Evolutionary conservation across 495 filamentous ascomycete species (phyloP).

Genomic region (Aspergillus cristatus): DNA sequence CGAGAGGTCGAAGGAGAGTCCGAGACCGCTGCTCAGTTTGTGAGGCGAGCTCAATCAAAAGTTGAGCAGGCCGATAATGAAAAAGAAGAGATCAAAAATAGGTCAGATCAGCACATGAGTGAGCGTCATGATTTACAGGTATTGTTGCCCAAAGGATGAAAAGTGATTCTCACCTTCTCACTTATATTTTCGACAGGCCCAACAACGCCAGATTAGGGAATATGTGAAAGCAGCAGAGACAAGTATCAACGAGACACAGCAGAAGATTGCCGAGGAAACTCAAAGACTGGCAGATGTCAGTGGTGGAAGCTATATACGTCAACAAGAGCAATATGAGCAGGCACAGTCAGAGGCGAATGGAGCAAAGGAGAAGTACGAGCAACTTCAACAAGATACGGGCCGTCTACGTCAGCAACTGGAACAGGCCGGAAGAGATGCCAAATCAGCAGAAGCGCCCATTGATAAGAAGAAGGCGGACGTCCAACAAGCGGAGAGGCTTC

Average conservation of each 20-base stretch:
- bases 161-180: not conserved
- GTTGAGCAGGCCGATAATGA: constrained; percentile 37
- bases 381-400: constrained; percentile 18
- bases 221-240: constrained; percentile 34
- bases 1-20: constrained; percentile 34
- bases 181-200: constrained; percentile 24
- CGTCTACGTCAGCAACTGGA: constrained; percentile 27
- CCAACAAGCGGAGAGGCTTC: constrained; percentile 30
- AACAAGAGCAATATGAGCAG: constrained; percentile 37
- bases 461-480: constrained; percentile 29
- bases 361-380: constrained; percentile 20
- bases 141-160: no score
- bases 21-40: constrained; percentile 46
- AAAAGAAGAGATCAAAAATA: constrained; percentile 30
- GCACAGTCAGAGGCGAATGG: constrained; percentile 23
- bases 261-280: constrained; percentile 38
- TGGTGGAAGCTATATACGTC: constrained; percentile 43
- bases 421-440: constrained; percentile 22
- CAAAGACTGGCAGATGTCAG: constrained; percentile 41
- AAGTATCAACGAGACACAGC: constrained; percentile 29
- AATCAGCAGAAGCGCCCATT: constrained; percentile 16
- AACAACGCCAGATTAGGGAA: constrained; percentile 43
- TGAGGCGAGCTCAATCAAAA: constrained; percentile 40
- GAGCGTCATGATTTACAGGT: constrained; percentile 41
- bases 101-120: constrained; percentile 28